Evolutionary conservation across 2,329 filamentous ascomycete species (phyloP).

Genomic region (Botrytis medusae): DNA sequence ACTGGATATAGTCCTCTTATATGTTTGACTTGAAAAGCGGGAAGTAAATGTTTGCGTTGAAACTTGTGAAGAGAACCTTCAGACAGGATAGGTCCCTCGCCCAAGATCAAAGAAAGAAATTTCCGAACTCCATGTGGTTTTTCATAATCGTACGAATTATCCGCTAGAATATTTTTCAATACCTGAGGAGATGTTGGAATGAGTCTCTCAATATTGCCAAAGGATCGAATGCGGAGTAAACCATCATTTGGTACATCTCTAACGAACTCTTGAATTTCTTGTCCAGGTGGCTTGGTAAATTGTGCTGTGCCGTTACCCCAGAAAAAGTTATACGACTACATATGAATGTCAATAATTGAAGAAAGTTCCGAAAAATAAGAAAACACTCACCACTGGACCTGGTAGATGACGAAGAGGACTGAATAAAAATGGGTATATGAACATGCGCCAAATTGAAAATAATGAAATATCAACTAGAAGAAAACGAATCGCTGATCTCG

Average conservation of each 20-base stretch:
- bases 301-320: slow-evolving; percentile 7
- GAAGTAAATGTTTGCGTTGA: slow-evolving; percentile 72
- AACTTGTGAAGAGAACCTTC: slow-evolving; percentile 85
- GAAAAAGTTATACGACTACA: slow-evolving; percentile 6
- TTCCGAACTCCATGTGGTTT: slow-evolving; percentile 58
- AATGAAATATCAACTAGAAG: slow-evolving; percentile 5
- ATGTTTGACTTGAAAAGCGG: slow-evolving; percentile 78
- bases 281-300: slow-evolving; percentile 6
- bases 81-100: slow-evolving; percentile 65
- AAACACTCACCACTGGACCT: slow-evolving; percentile 21
- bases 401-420: slow-evolving; percentile 26
- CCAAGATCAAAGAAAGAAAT: slow-evolving; percentile 62
- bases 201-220: slow-evolving; percentile 61
- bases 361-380: background rate
- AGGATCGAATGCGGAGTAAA: slow-evolving; percentile 61
- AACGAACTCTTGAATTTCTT: slow-evolving; percentile 41
- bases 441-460: slow-evolving; percentile 13
- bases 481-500: slow-evolving; percentile 15
- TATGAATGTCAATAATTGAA: background rate
- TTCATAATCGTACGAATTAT: slow-evolving; percentile 66
- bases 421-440: slow-evolving; percentile 25
- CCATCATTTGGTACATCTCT: slow-evolving; percentile 63
- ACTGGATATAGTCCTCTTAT: slow-evolving; percentile 79
- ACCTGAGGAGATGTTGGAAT: slow-evolving; percentile 59
- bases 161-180: slow-evolving; percentile 66